These are phyloP conservation scores for Zymoseptoria brevis DNA, from an alignment of 2,329 filamentous ascomycete species.

Conservation along the genomic window DNA sequence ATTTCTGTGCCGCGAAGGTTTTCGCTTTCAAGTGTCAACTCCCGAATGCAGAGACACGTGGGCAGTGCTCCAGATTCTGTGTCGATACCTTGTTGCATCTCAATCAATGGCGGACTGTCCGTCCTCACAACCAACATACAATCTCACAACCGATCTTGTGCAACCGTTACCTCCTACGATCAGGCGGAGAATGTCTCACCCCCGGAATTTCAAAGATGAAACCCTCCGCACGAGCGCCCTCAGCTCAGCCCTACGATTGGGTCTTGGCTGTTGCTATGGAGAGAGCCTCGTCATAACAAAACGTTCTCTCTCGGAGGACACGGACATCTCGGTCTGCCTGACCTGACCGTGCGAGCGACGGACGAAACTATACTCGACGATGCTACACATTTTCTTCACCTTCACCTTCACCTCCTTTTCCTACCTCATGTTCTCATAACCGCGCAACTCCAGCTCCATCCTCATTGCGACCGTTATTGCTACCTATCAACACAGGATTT, in stretches of 20 bases:
- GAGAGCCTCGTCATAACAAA: not conserved
- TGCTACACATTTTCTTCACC: not conserved
- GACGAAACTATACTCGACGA: not conserved
- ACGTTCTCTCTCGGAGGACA: not conserved
- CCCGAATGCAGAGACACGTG: not conserved
- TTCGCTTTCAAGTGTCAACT: not conserved
- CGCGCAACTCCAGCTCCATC: constrained; percentile 1
- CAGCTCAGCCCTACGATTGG: not conserved
- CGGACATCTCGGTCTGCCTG: not conserved
- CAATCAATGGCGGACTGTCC: not conserved
- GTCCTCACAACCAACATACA: no score
- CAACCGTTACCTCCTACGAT: not conserved
- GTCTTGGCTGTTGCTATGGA: not conserved
- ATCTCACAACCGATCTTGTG: not conserved
- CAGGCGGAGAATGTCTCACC: not conserved
- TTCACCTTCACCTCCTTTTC: not conserved
- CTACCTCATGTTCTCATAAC: constrained; percentile 3
- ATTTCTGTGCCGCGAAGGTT: not conserved
- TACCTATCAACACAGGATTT: constrained; percentile 10
- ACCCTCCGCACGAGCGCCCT: not conserved
- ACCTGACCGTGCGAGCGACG: not conserved
- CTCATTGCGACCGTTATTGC: constrained; percentile 6
- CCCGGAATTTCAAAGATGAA: not conserved
- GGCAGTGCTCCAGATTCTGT: not conserved
- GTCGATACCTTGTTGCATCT: no score